Percentiles rank a stretch among this genome's conserved stretches.
Conservation (phyloP, 78 protist species). For the Dictyostelium purpureum region DNA sequence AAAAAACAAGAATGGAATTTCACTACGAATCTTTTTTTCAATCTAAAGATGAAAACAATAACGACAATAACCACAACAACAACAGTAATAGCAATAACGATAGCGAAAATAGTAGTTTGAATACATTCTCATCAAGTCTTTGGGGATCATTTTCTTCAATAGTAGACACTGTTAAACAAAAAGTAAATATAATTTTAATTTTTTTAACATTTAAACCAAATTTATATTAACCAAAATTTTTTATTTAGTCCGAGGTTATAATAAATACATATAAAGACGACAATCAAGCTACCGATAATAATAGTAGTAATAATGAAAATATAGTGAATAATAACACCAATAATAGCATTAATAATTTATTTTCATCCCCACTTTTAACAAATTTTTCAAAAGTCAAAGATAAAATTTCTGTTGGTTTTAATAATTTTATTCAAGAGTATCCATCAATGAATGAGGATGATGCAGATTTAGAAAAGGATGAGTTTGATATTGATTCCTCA, state of each 20-base stretch:
- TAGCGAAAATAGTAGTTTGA: background rate
- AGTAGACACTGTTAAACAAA: constrained; percentile 53
- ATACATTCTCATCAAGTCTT: background rate
- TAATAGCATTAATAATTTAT: background rate
- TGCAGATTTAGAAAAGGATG: background rate
- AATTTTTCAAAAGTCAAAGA: constrained; percentile 5
- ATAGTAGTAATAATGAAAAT: background rate
- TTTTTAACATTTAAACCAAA: background rate
- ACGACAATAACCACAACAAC: background rate
- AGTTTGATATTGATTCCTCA: background rate
- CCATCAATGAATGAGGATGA: background rate
- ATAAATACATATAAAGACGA: constrained; percentile 58
- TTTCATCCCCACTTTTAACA: background rate
- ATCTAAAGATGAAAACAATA: background rate
- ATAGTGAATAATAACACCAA: background rate
- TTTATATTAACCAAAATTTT: background rate
- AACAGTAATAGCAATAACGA: background rate
- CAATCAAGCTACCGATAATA: background rate
- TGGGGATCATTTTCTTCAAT: constrained; percentile 36
- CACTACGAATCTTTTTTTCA: constrained; percentile 27
- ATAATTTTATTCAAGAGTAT: constrained; percentile 5
- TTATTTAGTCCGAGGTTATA: constrained; percentile 16
- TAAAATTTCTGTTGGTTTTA: constrained; percentile 5
- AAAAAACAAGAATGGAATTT: constrained; percentile 48
- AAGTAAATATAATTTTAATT: background rate